phyloP scores from a whole-genome alignment of 176 grass and related monocot genomes.

The Microstegium vimineum region DNA sequence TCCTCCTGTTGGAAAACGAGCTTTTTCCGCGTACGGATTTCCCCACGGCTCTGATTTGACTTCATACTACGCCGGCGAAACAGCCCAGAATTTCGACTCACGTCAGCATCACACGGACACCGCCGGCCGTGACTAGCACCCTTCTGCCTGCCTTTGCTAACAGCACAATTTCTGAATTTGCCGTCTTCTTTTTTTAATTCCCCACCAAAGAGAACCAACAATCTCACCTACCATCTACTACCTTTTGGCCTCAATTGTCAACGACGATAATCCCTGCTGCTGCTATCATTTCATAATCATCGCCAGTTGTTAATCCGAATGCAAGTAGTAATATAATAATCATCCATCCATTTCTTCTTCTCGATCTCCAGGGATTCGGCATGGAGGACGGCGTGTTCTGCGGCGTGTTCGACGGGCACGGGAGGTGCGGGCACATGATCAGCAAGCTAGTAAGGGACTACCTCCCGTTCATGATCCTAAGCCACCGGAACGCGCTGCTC shows the following conservation, averaged over 20 bases:
- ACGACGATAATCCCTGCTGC: neutral
- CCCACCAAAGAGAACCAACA: constrained; percentile 1
- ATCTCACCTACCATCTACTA: neutral
- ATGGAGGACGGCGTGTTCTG: constrained; percentile 87
- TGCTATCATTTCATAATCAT: neutral
- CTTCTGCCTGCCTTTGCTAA: too few species aligned
- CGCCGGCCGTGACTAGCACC: too few species aligned
- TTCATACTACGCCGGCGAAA: neutral
- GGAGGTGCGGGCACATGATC: constrained; percentile 51
- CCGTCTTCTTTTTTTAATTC: too few species aligned
- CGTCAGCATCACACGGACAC: neutral
- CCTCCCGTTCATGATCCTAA: constrained; percentile 76
- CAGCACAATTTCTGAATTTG: too few species aligned
- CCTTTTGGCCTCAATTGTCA: neutral
- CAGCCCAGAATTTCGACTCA: neutral
- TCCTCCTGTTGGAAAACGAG: neutral
- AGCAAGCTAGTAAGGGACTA: constrained; percentile 76
- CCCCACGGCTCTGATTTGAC: neutral
- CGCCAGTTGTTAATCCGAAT: neutral
- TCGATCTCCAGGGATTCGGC: constrained; percentile 80
- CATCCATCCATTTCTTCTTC: neutral
- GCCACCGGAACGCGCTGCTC: constrained; percentile 56
- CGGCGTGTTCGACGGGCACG: constrained; percentile 96
- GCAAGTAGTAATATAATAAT: neutral
- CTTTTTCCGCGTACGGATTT: neutral